Conservation (phyloP, 192 early-diverging fungal species). For the Dimargaris xerosporica region DNA sequence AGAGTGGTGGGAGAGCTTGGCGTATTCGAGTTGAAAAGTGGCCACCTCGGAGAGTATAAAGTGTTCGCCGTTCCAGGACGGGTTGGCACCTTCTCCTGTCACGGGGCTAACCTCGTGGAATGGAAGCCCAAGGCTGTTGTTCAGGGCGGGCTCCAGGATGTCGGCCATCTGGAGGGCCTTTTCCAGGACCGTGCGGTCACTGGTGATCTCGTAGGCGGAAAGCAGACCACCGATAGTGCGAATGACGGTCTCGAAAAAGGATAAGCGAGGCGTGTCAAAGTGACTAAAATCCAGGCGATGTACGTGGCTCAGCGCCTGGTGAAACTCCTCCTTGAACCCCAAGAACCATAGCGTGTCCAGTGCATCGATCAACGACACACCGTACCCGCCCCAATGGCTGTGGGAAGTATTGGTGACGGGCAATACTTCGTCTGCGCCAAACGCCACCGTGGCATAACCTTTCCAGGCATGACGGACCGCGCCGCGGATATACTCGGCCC, state of each 20-base stretch:
- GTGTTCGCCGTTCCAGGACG: conserved; percentile 16
- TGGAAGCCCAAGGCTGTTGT: conserved; percentile 49
- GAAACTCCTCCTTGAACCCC: conserved; percentile 56
- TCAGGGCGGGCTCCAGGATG: conserved; percentile 47
- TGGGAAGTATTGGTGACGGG: conserved; percentile 25
- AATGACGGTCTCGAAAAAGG: conserved; percentile 77
- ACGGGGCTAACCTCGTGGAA: conserved; percentile 39
- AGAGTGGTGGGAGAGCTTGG: conserved; percentile 61
- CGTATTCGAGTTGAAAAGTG: conserved; percentile 78
- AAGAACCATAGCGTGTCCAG: too few species aligned
- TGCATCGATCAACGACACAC: conserved; percentile 64
- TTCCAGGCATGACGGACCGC: conserved; percentile 31
- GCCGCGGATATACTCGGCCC: conserved; percentile 15
- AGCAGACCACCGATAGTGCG: conserved; percentile 72
- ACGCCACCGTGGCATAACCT: conserved; percentile 26
- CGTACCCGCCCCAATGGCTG: conserved; percentile 31
- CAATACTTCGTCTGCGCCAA: conserved; percentile 28
- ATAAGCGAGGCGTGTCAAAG: conserved; percentile 21
- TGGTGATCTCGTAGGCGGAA: conserved; percentile 57
- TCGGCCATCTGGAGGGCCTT: conserved; percentile 65
- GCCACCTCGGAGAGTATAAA: conserved; percentile 58
- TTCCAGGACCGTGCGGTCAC: conserved; percentile 44
- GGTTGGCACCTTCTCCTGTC: conserved; percentile 23
- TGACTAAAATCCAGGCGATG: conserved; percentile 40
- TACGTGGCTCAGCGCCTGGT: conserved; percentile 49